Conservation (phyloP, 2,329 filamentous ascomycete species). For the Claviceps fusiformis region DNA sequence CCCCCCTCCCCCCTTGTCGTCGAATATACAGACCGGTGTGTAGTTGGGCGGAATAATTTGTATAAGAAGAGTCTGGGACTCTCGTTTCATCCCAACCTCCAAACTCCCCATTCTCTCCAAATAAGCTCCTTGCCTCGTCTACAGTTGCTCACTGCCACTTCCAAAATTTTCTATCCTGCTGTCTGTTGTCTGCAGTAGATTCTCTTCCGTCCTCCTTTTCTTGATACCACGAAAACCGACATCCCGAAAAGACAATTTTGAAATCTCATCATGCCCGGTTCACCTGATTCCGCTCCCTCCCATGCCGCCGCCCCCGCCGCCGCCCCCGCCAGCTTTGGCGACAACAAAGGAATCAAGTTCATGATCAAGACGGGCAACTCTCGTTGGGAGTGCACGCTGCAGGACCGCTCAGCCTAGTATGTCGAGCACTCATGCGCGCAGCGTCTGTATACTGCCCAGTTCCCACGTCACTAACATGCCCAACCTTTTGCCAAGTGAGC, state of each 20-base stretch:
- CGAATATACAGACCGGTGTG: too few species aligned
- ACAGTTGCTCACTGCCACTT: too few species aligned
- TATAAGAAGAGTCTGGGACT: constrained; percentile 2
- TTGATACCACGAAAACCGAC: too few species aligned
- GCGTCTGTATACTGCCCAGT: too few species aligned
- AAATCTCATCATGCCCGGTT: constrained; percentile 8
- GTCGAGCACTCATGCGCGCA: constrained; percentile 12
- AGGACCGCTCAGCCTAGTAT: constrained; percentile 32
- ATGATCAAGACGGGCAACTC: constrained; percentile 29
- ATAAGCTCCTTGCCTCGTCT: too few species aligned
- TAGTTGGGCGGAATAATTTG: background rate
- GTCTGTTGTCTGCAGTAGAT: too few species aligned
- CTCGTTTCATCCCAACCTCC: too few species aligned
- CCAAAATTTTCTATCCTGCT: too few species aligned
- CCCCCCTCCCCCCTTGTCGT: background rate
- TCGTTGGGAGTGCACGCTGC: constrained; percentile 26
- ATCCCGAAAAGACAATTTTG: too few species aligned
- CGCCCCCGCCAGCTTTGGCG: constrained; percentile 17
- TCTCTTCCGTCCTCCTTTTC: too few species aligned
- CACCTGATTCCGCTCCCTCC: constrained; percentile 7
- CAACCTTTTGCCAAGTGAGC: constrained; percentile 22
- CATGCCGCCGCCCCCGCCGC: constrained; percentile 8
- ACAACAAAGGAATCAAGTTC: constrained; percentile 31
- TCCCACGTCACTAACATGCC: constrained; percentile 9
- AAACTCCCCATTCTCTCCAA: too few species aligned